Conservation (phyloP, 164 flowering plant genomes). For the Saururus chinensis region DNA sequence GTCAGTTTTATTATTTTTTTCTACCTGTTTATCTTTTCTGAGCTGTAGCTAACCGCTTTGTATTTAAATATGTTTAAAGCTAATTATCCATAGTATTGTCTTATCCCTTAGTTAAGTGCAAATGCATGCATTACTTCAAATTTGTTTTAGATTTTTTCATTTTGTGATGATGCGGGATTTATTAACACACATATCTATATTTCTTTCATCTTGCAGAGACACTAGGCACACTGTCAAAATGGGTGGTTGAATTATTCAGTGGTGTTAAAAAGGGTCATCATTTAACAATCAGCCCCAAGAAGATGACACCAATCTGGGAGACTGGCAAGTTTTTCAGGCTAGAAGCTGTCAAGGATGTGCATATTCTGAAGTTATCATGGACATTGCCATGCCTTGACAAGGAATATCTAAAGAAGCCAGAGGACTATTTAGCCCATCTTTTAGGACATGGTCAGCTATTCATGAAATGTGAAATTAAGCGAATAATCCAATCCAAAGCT, state of each 20-base stretch:
- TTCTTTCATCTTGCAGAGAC: conserved; percentile 45
- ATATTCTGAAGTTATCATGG: conserved; percentile 81
- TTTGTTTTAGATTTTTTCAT: no score
- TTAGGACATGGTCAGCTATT: conserved; percentile 79
- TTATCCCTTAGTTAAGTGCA: no score
- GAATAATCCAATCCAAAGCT: no score
- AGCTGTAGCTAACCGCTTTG: no score
- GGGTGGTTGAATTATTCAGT: conserved; percentile 74
- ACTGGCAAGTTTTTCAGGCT: conserved; percentile 68
- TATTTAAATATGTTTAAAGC: no score
- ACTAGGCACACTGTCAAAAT: conserved; percentile 69
- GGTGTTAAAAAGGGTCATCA: conserved; percentile 42
- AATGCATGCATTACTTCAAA: no score
- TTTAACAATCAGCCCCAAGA: conserved; percentile 18
- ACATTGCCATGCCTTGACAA: conserved; percentile 73
- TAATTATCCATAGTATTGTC: no score
- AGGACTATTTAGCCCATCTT: conserved; percentile 93
- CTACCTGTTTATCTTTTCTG: no score
- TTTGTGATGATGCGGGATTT: no score
- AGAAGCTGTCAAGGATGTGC: conserved; percentile 90
- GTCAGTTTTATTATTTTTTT: no score
- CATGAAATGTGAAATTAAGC: not conserved
- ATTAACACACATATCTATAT: no score
- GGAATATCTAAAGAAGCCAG: conserved; percentile 77
- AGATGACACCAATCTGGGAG: conserved; percentile 62